Evolutionary conservation across 2,329 filamentous ascomycete species (phyloP), one percentile per base, ranked within the genome.

Genomic region (Cytospora mali): DNA sequence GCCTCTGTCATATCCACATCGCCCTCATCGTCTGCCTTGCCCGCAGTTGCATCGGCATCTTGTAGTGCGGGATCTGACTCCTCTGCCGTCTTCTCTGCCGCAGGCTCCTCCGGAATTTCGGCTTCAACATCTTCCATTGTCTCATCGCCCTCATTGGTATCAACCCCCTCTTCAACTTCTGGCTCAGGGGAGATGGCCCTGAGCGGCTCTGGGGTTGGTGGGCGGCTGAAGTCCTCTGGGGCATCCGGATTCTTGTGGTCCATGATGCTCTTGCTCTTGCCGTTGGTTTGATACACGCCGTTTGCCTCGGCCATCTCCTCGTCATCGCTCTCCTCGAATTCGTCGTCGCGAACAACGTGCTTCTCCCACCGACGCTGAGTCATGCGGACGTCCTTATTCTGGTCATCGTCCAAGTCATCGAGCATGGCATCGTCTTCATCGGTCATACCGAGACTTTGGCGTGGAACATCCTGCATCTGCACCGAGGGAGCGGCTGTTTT

Each of bases 401-500:
- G 85, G 67, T 97, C 93, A 58, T 92, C 91, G 66, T 98, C 93
- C 1, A 91, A 73, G 66, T 89, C 86, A 64, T 89, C 84, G 7
- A 88, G 75, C 68, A 87, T 84, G 13, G 84, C 86, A 52, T 89
- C 87, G 67, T 89, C 87, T 64, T 89, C 87, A 56, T 89, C 86
- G 0, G 86, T 84, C 76, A 87, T 85, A 31, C 58, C 83, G 35
- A 89, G 78, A 1, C 85, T 84, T 59, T 84, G 83, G 21, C 86
- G 82, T 4, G 87, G 87, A 6, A 88, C 82, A 68, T 96, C 90
- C 66, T 92, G 89, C 86, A 97, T 90, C 75, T 97, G 93, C 23
- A 97, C 92, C 23, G 93, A 97, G 1, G 95, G 95, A 0, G 89
- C 92, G 49, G 91, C 86, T 29, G 97, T 90, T 74, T 94, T 94